These are phyloP conservation scores for Tillandsia fasciculata DNA, from an alignment of 176 grass and related monocot genomes.

Conservation along the genomic window DNA sequence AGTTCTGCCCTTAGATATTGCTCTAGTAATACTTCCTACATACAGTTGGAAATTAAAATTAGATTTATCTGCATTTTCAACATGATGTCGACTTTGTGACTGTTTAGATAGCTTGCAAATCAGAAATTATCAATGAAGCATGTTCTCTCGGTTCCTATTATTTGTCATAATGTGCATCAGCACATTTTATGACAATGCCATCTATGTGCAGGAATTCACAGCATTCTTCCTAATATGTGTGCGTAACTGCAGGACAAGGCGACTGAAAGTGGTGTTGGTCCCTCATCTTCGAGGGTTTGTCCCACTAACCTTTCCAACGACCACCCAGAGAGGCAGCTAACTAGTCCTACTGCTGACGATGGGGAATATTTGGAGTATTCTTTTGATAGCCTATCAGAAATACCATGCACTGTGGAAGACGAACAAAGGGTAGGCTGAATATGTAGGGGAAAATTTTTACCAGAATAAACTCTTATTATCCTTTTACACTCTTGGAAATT, in stretches of 20 bases:
- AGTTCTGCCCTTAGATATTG: too few species aligned
- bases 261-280: constrained; percentile 34
- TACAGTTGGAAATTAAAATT: too few species aligned
- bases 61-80: too few species aligned
- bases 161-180: not conserved
- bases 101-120: too few species aligned
- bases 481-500: not conserved
- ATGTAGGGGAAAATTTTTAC: not conserved
- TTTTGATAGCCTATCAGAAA: constrained; percentile 61
- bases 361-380: constrained; percentile 82
- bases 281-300: constrained; percentile 51
- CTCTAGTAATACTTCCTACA: too few species aligned
- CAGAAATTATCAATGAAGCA: too few species aligned
- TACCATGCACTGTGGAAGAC: constrained; percentile 72
- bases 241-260: constrained; percentile 23
- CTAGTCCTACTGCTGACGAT: constrained; percentile 52
- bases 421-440: constrained; percentile 78
- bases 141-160: not conserved
- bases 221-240: constrained; percentile 7
- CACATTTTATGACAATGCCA: not conserved
- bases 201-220: not conserved
- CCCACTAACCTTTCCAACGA: constrained; percentile 42
- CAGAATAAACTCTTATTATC: not conserved
- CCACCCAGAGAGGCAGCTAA: constrained; percentile 24
- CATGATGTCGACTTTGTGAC: too few species aligned